Evolutionary conservation across 768 basidiomycete genomes (phyloP), one percentile per base, ranked within the genome.

Genomic region (Russula lepida): DNA sequence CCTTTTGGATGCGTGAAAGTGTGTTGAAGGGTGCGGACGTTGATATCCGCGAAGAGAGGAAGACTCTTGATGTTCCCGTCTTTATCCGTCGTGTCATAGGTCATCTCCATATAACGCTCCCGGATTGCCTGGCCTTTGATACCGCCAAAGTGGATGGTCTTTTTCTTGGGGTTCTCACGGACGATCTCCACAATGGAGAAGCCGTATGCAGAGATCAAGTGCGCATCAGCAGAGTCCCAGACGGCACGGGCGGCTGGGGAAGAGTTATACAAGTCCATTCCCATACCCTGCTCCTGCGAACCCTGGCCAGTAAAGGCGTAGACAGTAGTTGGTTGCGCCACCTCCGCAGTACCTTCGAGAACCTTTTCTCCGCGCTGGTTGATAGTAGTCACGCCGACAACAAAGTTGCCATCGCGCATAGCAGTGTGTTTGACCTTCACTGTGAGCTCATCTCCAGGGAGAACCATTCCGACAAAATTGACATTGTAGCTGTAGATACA

Each of bases 101-200:
- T 89, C 89, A 99, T 97, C 67, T 95, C 94, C 92, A 98, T 98
- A 76, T 99, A 99, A n/a, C 97, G 86, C 69, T 95, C 90, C 30
- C 97, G 90, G 65, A 98, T 98, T 3, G 87, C 95, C 72, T 98
- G 95, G 43, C 97, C 97, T 76, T 98, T 98, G 74, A 98, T 91
- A 71, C 97, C 97, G 78, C 97, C 97, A 67, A 99, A 99, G 74
- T 99, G 95, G 67, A 99, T 88, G 0, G 94, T 99, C 79, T 98
- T 93, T 74, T 90, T 86, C 80, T 94, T 97, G 21, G 95, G 95
- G 72, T 98, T 98, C 72, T 95, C 89, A 77, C 95, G 95, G 74
- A 99, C 95, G 67, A 99, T 97, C 72, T 99, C 95, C 69, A 98
- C 79, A 71, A 99, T 98, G 5, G 95, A 98, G 79, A 99, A 99